Evolutionary conservation across 371 early-diverging fungal species (phyloP).

Genomic region (Quaeritorhiza haematococci): DNA sequence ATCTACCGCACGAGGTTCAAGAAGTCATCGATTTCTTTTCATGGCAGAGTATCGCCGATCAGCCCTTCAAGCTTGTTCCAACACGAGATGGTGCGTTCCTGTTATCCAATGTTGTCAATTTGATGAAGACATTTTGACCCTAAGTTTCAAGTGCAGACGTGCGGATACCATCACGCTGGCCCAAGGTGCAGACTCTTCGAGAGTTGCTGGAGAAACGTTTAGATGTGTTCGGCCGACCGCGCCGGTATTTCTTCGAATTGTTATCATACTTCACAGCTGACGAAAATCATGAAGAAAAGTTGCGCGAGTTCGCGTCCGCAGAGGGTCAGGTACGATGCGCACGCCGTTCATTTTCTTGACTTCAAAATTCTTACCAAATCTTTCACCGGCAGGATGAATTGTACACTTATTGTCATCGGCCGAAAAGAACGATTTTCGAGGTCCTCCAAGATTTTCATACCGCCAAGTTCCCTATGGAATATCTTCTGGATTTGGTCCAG

Average conservation of each 20-base stretch:
- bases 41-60: constrained; percentile 69
- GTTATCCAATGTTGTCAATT: too few relatives aligned
- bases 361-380: constrained; percentile 4
- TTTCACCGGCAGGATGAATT: constrained; percentile 68
- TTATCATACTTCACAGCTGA: constrained; percentile 71
- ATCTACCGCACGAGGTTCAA: constrained; percentile 61
- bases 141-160: too few relatives aligned
- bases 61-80: constrained; percentile 43
- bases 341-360: background rate
- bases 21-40: constrained; percentile 62
- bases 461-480: constrained; percentile 65
- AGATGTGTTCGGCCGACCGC: constrained; percentile 79
- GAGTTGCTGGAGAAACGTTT: constrained; percentile 64
- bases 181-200: constrained; percentile 51
- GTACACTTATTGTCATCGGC: constrained; percentile 72
- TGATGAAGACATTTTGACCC: too few relatives aligned
- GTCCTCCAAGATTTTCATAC: constrained; percentile 77
- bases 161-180: constrained; percentile 42
- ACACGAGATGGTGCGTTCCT: constrained; percentile 34
- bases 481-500: constrained; percentile 80
- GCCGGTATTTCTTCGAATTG: constrained; percentile 85
- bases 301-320: constrained; percentile 71
- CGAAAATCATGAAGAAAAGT: constrained; percentile 67
- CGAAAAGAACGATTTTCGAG: constrained; percentile 75
- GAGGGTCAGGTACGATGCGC: constrained; percentile 62